Evolutionary conservation across 192 early-diverging fungal genomes (phyloP).

Genomic region (Spizellomyces punctatus): DNA sequence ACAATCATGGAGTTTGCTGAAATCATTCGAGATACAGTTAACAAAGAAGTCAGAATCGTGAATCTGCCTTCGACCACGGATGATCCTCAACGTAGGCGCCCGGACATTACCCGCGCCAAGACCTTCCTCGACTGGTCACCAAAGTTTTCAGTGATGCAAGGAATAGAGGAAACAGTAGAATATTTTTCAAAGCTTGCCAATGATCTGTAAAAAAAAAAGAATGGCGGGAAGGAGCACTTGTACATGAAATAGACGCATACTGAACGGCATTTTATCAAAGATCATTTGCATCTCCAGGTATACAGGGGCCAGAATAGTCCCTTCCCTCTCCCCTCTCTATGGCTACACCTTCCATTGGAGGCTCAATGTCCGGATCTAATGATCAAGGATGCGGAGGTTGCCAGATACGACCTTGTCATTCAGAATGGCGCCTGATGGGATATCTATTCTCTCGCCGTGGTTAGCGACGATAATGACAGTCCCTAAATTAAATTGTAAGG

Average conservation of each 20-base stretch:
- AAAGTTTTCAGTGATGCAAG: constrained; percentile 73
- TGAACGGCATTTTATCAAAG: no score
- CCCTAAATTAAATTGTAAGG: constrained; percentile 35
- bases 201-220: constrained; percentile 6
- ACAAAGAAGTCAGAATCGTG: constrained; percentile 55
- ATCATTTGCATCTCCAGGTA: no score
- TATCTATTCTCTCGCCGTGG: constrained; percentile 95
- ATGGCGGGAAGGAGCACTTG: background rate
- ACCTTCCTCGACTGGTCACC: constrained; percentile 72
- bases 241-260: background rate
- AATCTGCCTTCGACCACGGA: constrained; percentile 69
- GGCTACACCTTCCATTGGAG: no score
- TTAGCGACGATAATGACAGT: constrained; percentile 99
- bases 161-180: constrained; percentile 77
- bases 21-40: constrained; percentile 69
- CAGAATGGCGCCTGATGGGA: constrained; percentile 89
- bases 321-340: background rate
- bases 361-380: constrained; percentile 26
- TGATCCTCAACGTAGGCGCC: constrained; percentile 76
- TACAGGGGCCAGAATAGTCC: background rate
- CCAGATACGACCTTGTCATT: constrained; percentile 99
- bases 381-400: constrained; percentile 78
- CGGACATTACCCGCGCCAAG: constrained; percentile 73
- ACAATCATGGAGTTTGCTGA: constrained; percentile 80
- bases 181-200: constrained; percentile 59